Percentiles rank a stretch among this genome's conserved stretches.
phyloP scores from a whole-genome alignment of 1,139 yeast species.

The Yamadazyma dendronema region DNA sequence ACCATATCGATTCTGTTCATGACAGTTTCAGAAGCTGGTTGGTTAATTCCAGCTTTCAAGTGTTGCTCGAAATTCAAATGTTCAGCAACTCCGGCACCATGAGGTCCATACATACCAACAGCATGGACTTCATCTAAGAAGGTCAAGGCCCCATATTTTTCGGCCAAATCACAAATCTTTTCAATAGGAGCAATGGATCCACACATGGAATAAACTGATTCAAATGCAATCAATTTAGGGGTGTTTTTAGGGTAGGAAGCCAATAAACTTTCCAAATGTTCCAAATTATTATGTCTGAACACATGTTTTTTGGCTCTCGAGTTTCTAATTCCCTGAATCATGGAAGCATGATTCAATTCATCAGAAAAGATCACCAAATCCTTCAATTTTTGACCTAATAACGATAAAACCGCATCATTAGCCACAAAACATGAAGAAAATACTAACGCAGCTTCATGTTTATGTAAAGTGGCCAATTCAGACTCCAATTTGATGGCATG shows the following conservation, averaged over 20 bases:
- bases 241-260: slow-evolving; percentile 76
- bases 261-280: slow-evolving; percentile 75
- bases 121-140: slow-evolving; percentile 98
- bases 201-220: slow-evolving; percentile 96
- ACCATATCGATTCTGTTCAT: slow-evolving; percentile 93
- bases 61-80: slow-evolving; percentile 87
- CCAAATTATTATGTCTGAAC: slow-evolving; percentile 86
- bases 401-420: slow-evolving; percentile 91
- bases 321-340: slow-evolving; percentile 94
- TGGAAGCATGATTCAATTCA: slow-evolving; percentile 92
- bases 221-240: slow-evolving; percentile 96
- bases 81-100: slow-evolving; percentile 99
- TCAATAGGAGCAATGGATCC: slow-evolving; percentile 96
- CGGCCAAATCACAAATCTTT: slow-evolving; percentile 91
- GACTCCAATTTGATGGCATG: slow-evolving; percentile 86
- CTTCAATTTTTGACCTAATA: slow-evolving; percentile 87
- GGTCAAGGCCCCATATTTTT: slow-evolving; percentile 94
- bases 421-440: slow-evolving; percentile 96
- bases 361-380: slow-evolving; percentile 91
- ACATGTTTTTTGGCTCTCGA: slow-evolving; percentile 86
- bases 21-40: slow-evolving; percentile 52
- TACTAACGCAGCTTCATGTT: slow-evolving; percentile 92
- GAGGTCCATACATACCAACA: slow-evolving; percentile 98
- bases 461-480: slow-evolving; percentile 85
- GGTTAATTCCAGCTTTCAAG: slow-evolving; percentile 60